Base-by-base conservation (phyloP, 306 rosid genomes). In the Oxytropis ochrocephala region DNA sequence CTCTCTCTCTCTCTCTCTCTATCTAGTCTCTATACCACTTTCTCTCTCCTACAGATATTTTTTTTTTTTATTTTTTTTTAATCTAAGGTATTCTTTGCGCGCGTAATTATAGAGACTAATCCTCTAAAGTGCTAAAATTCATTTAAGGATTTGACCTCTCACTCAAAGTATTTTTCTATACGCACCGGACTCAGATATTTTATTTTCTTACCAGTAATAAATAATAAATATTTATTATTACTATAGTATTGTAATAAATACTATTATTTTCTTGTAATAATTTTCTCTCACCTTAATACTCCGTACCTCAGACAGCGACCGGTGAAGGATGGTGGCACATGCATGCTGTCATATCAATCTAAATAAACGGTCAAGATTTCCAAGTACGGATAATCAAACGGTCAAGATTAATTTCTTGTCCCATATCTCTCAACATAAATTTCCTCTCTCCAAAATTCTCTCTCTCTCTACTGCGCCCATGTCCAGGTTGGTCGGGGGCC, bases 281-380 rank as follows among this genome's bases (percentile, higher is more conserved):
- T 78, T 69, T 74, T 36, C 35, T 35, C 68, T 8, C 42, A 44
- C 57, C 58, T 30, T 6, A 64, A 78, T 64, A 74, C 80, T 79
- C 89, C 93, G 97, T 91, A 91, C 93, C 80, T 76, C 75, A 75
- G 96, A 86, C 93, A 91, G 82, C 63, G 91, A 87, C 96, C 89
- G 75, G 87, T 87, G 88, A 83, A 79, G 93, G 85, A 83, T 88
- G 93, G 97, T 85, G 86, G 88, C 97, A 86, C 97, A 91, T 91
- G 93, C 91, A 72, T 80, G 59, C 83, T 86, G 93, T 91, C 97
- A 88, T 77, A 89, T 91, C 97, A 79, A 5, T 57, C 6, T 0
- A 13, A 33, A 41, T n/a, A 0, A 59, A 83, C 83, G 83, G 76
- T 67, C 8, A 0, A 7, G 81, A 85, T 83, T 11, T 2, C 0